phyloP scores from a whole-genome alignment of 805 yeast genomes.

The Yamadazyma takamatsuzukensis region DNA sequence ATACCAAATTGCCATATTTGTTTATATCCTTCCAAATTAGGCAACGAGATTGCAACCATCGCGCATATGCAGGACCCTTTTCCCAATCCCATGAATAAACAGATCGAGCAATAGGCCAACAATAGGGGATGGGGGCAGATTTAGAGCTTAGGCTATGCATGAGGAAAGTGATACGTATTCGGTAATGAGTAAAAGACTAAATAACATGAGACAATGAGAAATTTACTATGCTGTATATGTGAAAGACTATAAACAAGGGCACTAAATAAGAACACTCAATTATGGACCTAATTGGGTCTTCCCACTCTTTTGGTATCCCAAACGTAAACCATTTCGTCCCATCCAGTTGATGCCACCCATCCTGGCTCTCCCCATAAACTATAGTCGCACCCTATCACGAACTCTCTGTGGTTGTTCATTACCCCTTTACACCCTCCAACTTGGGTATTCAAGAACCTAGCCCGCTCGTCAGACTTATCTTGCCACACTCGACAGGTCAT shows the following conservation, averaged over 20 bases:
- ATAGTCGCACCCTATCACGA: constrained; percentile 93
- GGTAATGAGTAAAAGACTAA: not conserved
- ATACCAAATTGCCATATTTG: no score
- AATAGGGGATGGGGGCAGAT: no score
- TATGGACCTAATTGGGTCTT: no score
- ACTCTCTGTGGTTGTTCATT: constrained; percentile 76
- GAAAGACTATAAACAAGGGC: no score
- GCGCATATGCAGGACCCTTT: not conserved
- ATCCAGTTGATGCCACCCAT: constrained; percentile 90
- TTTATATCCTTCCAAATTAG: constrained; percentile 11
- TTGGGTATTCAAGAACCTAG: constrained; percentile 36
- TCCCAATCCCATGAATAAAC: not conserved
- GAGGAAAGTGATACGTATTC: no score
- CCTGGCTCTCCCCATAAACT: constrained; percentile 96
- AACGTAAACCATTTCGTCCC: constrained; percentile 93
- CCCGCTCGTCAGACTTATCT: constrained; percentile 61
- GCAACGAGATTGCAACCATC: constrained; percentile 1
- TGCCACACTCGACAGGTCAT: constrained; percentile 90
- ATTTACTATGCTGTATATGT: no score
- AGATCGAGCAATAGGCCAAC: no score
- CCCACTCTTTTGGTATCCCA: constrained; percentile 65
- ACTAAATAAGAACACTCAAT: no score
- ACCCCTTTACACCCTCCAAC: constrained; percentile 53
- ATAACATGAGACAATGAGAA: no score
- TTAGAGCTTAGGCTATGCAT: no score